Conservation (phyloP, 2,329 filamentous ascomycete genomes). For the Pseudogymnoascus pannorum region DNA sequence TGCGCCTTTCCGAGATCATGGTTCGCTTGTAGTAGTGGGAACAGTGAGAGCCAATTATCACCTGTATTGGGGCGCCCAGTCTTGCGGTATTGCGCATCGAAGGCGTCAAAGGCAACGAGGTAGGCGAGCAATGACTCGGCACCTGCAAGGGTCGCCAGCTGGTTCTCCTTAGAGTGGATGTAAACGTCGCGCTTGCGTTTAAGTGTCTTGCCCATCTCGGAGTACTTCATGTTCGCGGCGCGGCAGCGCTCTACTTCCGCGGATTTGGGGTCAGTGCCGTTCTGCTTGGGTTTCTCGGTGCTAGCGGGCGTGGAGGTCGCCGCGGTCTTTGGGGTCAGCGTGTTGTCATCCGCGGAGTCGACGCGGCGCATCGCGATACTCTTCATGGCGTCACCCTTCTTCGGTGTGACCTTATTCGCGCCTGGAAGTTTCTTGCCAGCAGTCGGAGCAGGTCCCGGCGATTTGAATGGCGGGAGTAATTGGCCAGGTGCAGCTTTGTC, state of each 20-base stretch:
- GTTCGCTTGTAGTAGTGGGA: neutral
- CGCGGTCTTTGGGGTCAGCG: conserved; percentile 30
- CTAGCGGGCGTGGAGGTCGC: conserved; percentile 28
- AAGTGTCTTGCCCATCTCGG: conserved; percentile 18
- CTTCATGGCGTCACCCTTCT: conserved; percentile 29
- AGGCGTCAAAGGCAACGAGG: conserved; percentile 23
- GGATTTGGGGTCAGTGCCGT: conserved; percentile 20
- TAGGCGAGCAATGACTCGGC: conserved; percentile 26
- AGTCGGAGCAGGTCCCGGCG: neutral
- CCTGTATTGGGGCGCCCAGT: neutral
- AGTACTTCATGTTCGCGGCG: conserved; percentile 15
- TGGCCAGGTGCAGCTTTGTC: neutral
- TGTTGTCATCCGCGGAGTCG: conserved; percentile 34
- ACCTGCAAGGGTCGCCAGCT: conserved; percentile 22
- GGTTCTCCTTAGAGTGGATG: conserved; percentile 21
- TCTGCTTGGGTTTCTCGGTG: conserved; percentile 24
- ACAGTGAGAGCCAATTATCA: conserved; percentile 1
- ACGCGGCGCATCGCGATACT: conserved; percentile 28
- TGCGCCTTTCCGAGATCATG: neutral
- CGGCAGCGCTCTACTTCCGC: conserved; percentile 14
- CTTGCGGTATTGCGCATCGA: neutral
- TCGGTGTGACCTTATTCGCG: conserved; percentile 28
- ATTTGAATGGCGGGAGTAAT: neutral
- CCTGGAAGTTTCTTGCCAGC: neutral
- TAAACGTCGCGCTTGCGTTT: conserved; percentile 28